Evolutionary conservation across 129 eudicot species (phyloP), one percentile per base, ranked within the genome.

Genomic region (Helichrysum umbraculigerum): DNA sequence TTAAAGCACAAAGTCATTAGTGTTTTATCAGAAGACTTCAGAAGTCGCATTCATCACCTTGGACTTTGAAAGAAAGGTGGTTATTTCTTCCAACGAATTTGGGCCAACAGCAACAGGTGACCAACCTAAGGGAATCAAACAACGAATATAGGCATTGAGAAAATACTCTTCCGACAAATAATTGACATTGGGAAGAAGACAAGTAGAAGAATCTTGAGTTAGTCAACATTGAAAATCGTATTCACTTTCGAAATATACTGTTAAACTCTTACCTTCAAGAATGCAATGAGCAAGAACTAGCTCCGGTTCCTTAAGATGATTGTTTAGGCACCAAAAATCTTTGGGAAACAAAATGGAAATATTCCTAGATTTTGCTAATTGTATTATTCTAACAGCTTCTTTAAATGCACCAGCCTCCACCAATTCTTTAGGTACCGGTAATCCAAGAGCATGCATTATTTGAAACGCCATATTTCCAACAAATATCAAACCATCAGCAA

Each of bases 391-490:
- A 56, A 66, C 71, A 59, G 96, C 95, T 76, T 83, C 94, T 42
- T 84, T 51, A 57, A 68, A 41, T n/a, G 90, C 85, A 74, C 88
- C 86, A 47, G 22, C 70, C 72, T 92, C 96, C 68, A 92, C 82
- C 76, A 81, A 83, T 19, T 83, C 83, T 79, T 61, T 71, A 66
- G 96, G 92, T 56, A 90, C 89, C 7, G 85, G 81, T 35, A 88
- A 50, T 67, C 95, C 96, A 32, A 83, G 82, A 76, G 92, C 98
- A 83, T 90, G 90, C 96, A 92, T 92, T 72, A 92, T 82, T 80
- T 90, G 98, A 75, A 90, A 90, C n/a, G 92, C 89, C 87, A 86
- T 88, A 83, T 72, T 80, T 72, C 98, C 98, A 65, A 88, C 90
- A 86, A 92, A 90, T 50, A 88, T 72, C 58, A 92, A 66, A 64